phyloP scores from a whole-genome alignment of 495 filamentous ascomycete genomes.

The Daldinia decipiens region DNA sequence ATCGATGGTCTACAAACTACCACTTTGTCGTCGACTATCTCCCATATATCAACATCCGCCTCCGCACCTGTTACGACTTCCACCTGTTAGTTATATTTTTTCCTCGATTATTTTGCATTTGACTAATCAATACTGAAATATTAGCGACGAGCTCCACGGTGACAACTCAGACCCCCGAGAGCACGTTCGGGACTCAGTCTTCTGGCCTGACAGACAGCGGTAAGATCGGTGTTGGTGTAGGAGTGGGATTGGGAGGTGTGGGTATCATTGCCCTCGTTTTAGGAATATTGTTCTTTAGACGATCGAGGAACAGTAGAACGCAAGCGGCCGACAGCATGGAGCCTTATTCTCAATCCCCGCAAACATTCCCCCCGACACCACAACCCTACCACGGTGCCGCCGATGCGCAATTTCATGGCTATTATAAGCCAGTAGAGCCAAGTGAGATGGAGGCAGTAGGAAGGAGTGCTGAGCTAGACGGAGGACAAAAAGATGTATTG shows the following conservation, averaged over 20 bases:
- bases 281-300: background rate
- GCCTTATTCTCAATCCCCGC: background rate
- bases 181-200: background rate
- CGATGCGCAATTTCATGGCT: background rate
- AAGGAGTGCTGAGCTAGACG: background rate
- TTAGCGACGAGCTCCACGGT: background rate
- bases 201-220: background rate
- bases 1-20: slow-evolving; percentile 27
- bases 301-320: background rate
- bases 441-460: background rate
- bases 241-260: background rate
- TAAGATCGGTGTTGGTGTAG: background rate
- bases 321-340: background rate
- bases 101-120: background rate
- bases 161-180: background rate
- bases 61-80: background rate
- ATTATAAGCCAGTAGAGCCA: background rate
- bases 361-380: background rate
- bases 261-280: background rate
- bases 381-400: background rate
- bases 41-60: slow-evolving; percentile 1
- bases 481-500: background rate
- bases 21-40: slow-evolving; percentile 7
- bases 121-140: background rate
- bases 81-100: background rate